These are phyloP conservation scores for Phlebiopsis flavidoalba DNA, from an alignment of 768 basidiomycete species.

Conservation along the genomic window DNA sequence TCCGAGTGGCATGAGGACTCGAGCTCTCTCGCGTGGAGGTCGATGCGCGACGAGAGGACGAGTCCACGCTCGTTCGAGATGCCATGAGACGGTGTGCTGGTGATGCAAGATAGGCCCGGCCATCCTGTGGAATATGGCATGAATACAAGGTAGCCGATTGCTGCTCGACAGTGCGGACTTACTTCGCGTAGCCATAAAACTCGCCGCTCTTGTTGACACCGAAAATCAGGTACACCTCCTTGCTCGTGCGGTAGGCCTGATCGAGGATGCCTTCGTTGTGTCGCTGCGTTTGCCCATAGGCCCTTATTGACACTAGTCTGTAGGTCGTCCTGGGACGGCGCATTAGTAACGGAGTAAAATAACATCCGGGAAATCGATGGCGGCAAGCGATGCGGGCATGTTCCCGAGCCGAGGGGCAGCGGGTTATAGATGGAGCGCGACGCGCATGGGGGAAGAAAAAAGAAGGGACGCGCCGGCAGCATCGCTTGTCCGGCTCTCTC, in stretches of 20 bases:
- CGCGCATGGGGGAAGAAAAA: not conserved
- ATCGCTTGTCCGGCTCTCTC: not conserved
- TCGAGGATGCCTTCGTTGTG: constrained; percentile 92
- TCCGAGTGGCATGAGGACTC: constrained; percentile 11
- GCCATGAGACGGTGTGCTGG: constrained; percentile 47
- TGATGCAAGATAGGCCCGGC: constrained; percentile 48
- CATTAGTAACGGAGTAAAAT: not conserved
- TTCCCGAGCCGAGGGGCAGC: not conserved
- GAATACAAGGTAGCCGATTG: not conserved
- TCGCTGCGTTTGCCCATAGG: constrained; percentile 87
- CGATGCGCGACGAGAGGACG: constrained; percentile 24
- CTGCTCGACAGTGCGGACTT: constrained; percentile 16
- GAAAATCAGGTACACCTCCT: constrained; percentile 86
- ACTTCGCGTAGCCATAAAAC: constrained; percentile 92
- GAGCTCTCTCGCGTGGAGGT: constrained; percentile 9
- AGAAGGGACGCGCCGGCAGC: not conserved
- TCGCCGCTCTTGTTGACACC: constrained; percentile 92
- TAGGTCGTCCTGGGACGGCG: constrained; percentile 55
- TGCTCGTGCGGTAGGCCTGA: constrained; percentile 87
- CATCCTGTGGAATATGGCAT: constrained; percentile 47
- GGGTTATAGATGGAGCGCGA: not conserved
- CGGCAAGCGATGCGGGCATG: not conserved
- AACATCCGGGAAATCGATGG: not conserved
- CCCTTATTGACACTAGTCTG: constrained; percentile 73
- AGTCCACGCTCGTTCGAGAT: constrained; percentile 30